Evolutionary conservation across 129 eudicot genomes (phyloP).

Genomic region (Tagetes patula): DNA sequence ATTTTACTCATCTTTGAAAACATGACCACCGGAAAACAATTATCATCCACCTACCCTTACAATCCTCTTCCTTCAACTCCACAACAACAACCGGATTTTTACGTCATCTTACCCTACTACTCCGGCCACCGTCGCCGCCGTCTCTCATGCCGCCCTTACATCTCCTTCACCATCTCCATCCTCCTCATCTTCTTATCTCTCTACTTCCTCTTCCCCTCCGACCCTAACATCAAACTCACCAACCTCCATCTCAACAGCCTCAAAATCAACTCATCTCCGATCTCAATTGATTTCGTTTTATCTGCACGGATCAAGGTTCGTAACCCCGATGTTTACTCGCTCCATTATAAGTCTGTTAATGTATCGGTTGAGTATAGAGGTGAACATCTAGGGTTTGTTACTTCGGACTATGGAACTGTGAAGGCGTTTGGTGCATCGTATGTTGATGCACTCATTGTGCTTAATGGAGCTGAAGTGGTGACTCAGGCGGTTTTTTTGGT

Average conservation of each 20-base stretch:
- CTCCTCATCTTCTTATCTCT: constrained; percentile 57
- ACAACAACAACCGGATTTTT: constrained; percentile 26
- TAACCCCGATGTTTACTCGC: constrained; percentile 59
- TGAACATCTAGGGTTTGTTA: constrained; percentile 65
- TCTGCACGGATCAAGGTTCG: constrained; percentile 49
- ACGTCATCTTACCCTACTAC: constrained; percentile 53
- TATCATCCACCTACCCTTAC: constrained; percentile 30
- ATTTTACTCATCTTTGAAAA: background rate
- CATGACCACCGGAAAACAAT: constrained; percentile 39
- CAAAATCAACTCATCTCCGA: constrained; percentile 35
- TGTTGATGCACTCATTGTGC: constrained; percentile 60
- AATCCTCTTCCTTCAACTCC: constrained; percentile 35
- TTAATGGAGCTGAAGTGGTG: constrained; percentile 53
- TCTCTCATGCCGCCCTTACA: constrained; percentile 31
- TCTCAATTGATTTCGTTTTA: constrained; percentile 51
- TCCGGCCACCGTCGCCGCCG: constrained; percentile 34
- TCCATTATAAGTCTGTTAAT: constrained; percentile 36
- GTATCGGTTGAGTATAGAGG: constrained; percentile 74
- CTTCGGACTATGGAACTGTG: constrained; percentile 55
- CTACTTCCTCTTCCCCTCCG: constrained; percentile 80
- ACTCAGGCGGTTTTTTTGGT: constrained; percentile 50
- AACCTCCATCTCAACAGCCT: constrained; percentile 51
- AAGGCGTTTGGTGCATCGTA: constrained; percentile 59
- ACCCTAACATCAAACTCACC: constrained; percentile 59
- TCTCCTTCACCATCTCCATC: constrained; percentile 32